Evolutionary conservation across 2,329 filamentous ascomycete genomes (phyloP).

Genomic region (Pezicula carpinea): DNA sequence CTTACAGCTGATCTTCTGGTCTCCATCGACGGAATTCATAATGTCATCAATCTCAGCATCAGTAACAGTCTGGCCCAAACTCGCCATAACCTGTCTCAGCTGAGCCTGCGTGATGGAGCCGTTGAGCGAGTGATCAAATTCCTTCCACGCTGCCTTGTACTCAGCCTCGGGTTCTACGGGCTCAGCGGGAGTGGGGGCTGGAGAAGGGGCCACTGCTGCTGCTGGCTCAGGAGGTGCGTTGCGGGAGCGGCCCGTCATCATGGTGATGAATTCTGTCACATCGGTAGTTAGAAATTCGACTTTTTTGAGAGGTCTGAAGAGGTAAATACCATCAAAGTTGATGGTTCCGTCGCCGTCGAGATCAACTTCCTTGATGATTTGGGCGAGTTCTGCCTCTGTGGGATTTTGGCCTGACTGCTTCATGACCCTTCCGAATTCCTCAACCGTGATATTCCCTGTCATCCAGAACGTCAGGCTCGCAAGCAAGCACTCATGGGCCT

Average conservation of each 20-base stretch:
- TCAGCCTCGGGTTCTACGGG: slow-evolving; percentile 21
- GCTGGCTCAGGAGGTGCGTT: slow-evolving; percentile 18
- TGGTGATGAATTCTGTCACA: slow-evolving; percentile 34
- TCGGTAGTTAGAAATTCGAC: background rate
- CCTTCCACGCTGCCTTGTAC: slow-evolving; percentile 31
- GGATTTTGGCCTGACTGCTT: slow-evolving; percentile 26
- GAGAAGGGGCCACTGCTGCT: background rate
- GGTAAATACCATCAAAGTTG: slow-evolving; percentile 32
- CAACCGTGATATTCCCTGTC: slow-evolving; percentile 32
- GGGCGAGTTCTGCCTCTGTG: slow-evolving; percentile 31
- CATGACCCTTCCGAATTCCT: slow-evolving; percentile 35
- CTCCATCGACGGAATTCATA: slow-evolving; percentile 31
- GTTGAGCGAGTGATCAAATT: slow-evolving; percentile 30
- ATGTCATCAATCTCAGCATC: slow-evolving; percentile 31
- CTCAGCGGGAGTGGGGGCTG: background rate
- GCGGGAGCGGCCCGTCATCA: slow-evolving; percentile 35
- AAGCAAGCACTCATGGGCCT: too few relatives aligned
- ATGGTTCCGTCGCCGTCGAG: slow-evolving; percentile 35
- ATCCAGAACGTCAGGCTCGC: background rate
- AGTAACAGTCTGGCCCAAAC: slow-evolving; percentile 29
- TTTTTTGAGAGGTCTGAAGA: background rate
- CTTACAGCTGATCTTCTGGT: slow-evolving; percentile 34
- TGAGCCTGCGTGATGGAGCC: slow-evolving; percentile 30
- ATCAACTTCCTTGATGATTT: slow-evolving; percentile 35
- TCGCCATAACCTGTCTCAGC: slow-evolving; percentile 30